These are phyloP conservation scores for Protomyces macrosporus DNA, from an alignment of 1,139 yeast species.

Conservation along the genomic window DNA sequence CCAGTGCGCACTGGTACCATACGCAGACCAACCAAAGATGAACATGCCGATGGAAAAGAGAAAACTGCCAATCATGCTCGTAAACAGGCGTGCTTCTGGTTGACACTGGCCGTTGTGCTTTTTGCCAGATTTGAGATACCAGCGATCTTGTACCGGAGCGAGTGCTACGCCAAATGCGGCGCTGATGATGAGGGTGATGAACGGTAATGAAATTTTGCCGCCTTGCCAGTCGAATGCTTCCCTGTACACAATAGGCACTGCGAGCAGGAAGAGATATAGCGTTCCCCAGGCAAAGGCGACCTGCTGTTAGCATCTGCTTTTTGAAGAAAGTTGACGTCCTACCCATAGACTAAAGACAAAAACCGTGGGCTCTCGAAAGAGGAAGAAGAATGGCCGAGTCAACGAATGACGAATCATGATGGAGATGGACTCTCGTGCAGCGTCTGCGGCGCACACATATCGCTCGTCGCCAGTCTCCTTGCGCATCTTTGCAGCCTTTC, in stretches of 20 bases:
- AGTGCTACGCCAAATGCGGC: constrained; percentile 45
- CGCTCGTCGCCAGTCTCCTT: constrained; percentile 27
- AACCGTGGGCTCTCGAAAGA: constrained; percentile 22
- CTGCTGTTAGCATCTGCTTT: not conserved
- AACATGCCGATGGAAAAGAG: constrained; percentile 63
- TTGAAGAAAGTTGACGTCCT: constrained; percentile 1
- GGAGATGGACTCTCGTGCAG: constrained; percentile 7
- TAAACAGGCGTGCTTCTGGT: constrained; percentile 74
- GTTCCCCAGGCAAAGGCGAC: not conserved
- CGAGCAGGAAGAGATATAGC: constrained; percentile 57
- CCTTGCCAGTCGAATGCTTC: constrained; percentile 66
- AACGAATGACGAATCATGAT: constrained; percentile 7
- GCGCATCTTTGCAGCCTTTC: constrained; percentile 57
- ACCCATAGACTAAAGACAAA: constrained; percentile 39
- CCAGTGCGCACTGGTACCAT: constrained; percentile 19
- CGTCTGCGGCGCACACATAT: constrained; percentile 13
- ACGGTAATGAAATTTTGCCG: constrained; percentile 53
- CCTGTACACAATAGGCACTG: constrained; percentile 58
- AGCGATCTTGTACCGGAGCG: constrained; percentile 28
- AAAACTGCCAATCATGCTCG: constrained; percentile 65
- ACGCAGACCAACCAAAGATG: constrained; percentile 78
- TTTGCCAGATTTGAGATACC: constrained; percentile 33
- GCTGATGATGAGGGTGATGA: constrained; percentile 63
- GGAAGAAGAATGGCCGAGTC: constrained; percentile 13
- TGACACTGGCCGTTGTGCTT: constrained; percentile 54